These are phyloP conservation scores for Colletotrichum sp. DNA, from an alignment of 2,329 filamentous ascomycete genomes.

Conservation along the genomic window DNA sequence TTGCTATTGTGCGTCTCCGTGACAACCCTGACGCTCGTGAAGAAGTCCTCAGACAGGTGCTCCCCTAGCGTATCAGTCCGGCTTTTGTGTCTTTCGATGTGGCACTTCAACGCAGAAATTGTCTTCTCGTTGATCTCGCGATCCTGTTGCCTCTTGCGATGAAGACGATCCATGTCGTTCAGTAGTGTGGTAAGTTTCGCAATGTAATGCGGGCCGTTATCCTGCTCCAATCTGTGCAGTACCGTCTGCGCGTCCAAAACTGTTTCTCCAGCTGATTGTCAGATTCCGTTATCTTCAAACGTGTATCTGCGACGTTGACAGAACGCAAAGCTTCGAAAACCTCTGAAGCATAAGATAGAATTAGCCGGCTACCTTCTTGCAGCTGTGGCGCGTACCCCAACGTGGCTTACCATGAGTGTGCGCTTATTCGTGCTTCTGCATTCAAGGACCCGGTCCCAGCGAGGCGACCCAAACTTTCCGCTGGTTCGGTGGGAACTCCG, in stretches of 20 bases:
- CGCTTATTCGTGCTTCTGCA: background rate
- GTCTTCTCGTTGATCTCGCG: background rate
- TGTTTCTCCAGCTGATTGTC: background rate
- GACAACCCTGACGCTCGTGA: background rate
- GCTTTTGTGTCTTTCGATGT: background rate
- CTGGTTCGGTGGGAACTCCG: background rate
- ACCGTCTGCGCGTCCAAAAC: background rate
- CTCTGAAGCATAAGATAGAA: background rate
- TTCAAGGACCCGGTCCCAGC: fast-evolving
- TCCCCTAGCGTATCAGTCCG: background rate
- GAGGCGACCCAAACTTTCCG: background rate
- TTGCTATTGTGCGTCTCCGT: background rate
- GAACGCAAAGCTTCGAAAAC: background rate
- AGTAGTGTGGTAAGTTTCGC: too few species aligned
- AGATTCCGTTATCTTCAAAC: background rate
- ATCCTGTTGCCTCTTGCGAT: background rate
- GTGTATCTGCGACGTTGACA: background rate
- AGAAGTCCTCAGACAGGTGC: background rate
- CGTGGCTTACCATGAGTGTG: background rate
- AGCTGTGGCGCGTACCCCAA: background rate
- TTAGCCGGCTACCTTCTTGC: background rate
- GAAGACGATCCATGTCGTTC: background rate
- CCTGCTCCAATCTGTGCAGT: background rate
- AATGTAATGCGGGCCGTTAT: background rate
- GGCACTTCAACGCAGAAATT: background rate